Evolutionary conservation across 257 asterid genomes (phyloP), one percentile per base, ranked within the genome.

Genomic region (Datura wrightii): DNA sequence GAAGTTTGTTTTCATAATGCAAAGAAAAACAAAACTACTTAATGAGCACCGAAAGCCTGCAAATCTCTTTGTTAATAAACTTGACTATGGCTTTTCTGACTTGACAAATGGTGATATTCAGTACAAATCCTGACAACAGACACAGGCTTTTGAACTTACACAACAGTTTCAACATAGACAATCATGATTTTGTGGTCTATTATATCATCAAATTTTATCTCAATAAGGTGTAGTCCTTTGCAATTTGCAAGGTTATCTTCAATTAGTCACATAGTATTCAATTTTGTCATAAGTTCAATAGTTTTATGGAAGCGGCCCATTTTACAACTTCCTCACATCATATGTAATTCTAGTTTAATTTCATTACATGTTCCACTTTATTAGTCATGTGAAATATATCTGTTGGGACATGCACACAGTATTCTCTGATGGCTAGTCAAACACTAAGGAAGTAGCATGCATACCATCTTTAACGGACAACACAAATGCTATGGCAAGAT

Each of bases 401-500:
- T 48, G 13, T 72, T 65, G 36, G 44, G 54, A 36, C 19, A 70
- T 66, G 79, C 76, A 31, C 55, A 46, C 60, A 50, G 8, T 10
- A 37, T 18, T 18, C n/a, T 78, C 63, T 31, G 42, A 31, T 52
- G 46, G 82, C 82, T 52, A 42, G 83, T 66, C 48, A 67, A 48
- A 34, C 10, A 79, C 53, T 41, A 74, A 8, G 79, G 31, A 88
- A 46, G 71, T 60, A 79, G 10, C 82, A 2, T 15, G 6, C 79
- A 19, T 93, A 94, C 99, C 99, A 84, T 96, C 98, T 90, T 93
- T 90, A 84, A 96, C 92, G 36, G 99, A 84, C 63, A 96, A 90
- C 1, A 87, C 88, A 71, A 93, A 89, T 81, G 92, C 97, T 39
- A 92, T 84, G 65, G 90, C 83, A 31, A 95, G 91, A 89, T 94